A percentile compares a stretch with the other conserved stretches of the same genome.
These are phyloP conservation scores for Trametes sp. DNA, from an alignment of 1,284 basidiomycete species.

Conservation along the genomic window DNA sequence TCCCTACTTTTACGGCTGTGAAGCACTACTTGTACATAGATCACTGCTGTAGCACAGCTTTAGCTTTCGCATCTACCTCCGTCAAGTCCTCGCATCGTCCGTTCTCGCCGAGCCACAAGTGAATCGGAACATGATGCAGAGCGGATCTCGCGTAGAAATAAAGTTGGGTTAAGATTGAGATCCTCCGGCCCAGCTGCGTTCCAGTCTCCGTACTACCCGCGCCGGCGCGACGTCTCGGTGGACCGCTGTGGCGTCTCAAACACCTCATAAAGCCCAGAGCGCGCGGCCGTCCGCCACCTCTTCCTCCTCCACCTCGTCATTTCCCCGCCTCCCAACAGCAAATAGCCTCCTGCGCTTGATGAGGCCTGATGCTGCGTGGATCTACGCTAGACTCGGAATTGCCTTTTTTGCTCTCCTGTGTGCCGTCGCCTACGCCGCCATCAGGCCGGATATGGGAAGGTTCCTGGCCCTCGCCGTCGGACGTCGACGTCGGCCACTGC, in stretches of 20 bases:
- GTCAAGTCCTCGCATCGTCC: not conserved
- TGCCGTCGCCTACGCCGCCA: slow-evolving; percentile 29
- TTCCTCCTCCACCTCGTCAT: not conserved
- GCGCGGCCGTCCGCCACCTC: not conserved
- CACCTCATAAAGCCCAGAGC: not conserved
- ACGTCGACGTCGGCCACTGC: slow-evolving; percentile 2
- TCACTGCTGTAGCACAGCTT: not conserved
- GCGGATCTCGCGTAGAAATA: slow-evolving; percentile 16
- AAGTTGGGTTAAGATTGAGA: slow-evolving; percentile 13
- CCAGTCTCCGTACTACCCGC: not conserved
- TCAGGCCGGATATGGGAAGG: slow-evolving; percentile 27
- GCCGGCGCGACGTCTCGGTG: too few relatives aligned
- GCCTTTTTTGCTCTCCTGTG: slow-evolving; percentile 19
- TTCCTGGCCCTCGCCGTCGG: slow-evolving; percentile 6
- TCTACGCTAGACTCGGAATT: slow-evolving; percentile 7
- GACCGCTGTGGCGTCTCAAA: not conserved
- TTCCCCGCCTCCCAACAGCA: not conserved
- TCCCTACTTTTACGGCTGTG: too few relatives aligned
- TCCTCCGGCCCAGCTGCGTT: not conserved
- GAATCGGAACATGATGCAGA: not conserved
- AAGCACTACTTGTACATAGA: too few relatives aligned
- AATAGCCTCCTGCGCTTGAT: not conserved
- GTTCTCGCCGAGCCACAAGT: not conserved
- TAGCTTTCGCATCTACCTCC: not conserved
- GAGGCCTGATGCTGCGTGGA: not conserved